Conservation (phyloP, 108 stramenopile genomes). For the Halocafeteria seosinensis region DNA sequence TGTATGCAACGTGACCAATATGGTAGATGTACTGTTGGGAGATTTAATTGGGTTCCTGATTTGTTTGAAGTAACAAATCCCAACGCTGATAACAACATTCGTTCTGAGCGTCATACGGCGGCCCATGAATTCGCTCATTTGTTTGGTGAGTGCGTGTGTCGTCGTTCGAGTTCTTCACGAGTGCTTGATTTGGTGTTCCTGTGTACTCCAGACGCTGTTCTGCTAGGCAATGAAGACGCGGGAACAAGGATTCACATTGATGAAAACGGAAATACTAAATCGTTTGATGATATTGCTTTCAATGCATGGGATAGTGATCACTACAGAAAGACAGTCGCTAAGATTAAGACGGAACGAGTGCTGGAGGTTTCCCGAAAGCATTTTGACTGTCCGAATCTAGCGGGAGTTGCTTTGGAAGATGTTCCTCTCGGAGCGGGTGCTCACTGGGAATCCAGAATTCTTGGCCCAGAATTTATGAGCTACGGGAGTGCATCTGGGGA, state of each 20-base stretch:
- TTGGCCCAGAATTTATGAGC: neutral
- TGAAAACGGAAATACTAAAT: too few relatives aligned
- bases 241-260: too few relatives aligned
- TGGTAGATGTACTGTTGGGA: neutral
- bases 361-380: neutral
- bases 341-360: neutral
- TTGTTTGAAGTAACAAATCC: neutral
- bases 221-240: too few relatives aligned
- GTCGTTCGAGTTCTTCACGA: too few relatives aligned
- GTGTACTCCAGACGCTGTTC: too few relatives aligned
- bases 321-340: neutral
- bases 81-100: neutral
- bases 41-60: neutral
- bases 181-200: too few relatives aligned
- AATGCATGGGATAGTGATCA: neutral
- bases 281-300: too few relatives aligned
- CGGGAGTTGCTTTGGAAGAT: slow-evolving; percentile 1
- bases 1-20: neutral
- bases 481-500: neutral
- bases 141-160: too few relatives aligned
- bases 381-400: neutral
- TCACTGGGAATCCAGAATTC: neutral
- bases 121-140: neutral
- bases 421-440: neutral
- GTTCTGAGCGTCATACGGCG: neutral